phyloP scores from a whole-genome alignment of 1,284 basidiomycete species.

The Ganoderma sinense region DNA sequence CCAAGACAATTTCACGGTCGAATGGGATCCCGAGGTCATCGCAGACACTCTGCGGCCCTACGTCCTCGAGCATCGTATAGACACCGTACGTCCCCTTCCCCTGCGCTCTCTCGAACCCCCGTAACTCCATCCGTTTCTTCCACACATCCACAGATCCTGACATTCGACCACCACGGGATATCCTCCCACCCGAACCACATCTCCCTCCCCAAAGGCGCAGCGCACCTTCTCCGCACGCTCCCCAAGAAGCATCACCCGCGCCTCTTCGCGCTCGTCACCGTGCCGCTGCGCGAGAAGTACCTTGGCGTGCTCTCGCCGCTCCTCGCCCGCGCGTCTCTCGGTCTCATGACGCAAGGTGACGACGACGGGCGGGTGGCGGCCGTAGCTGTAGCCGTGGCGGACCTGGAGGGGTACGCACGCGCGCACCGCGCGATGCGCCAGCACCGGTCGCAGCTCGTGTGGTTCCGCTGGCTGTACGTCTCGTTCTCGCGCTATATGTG shows the following conservation, averaged over 20 bases:
- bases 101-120: background rate
- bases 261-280: slow-evolving; percentile 69
- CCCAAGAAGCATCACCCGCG: slow-evolving; percentile 39
- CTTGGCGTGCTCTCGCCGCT: slow-evolving; percentile 54
- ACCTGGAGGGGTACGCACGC: slow-evolving; percentile 59
- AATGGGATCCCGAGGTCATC: slow-evolving; percentile 75
- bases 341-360: background rate
- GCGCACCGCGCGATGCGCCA: slow-evolving; percentile 77
- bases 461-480: slow-evolving; percentile 92
- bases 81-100: slow-evolving; percentile 56
- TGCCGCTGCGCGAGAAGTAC: slow-evolving; percentile 69
- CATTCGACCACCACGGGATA: slow-evolving; percentile 87
- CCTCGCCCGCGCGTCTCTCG: slow-evolving; percentile 9
- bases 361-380: slow-evolving; percentile 47
- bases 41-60: slow-evolving; percentile 67
- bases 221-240: slow-evolving; percentile 46
- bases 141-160: slow-evolving; percentile 86
- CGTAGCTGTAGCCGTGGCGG: slow-evolving; percentile 68
- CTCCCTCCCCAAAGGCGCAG: slow-evolving; percentile 70
- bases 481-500: slow-evolving; percentile 91
- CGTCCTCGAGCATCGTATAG: slow-evolving; percentile 66
- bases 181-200: slow-evolving; percentile 92
- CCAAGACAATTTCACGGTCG: slow-evolving; percentile 77
- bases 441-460: slow-evolving; percentile 83
- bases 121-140: background rate